Conservation (phyloP, 83 land plant species). For the Diphasiastrum complanatum region DNA sequence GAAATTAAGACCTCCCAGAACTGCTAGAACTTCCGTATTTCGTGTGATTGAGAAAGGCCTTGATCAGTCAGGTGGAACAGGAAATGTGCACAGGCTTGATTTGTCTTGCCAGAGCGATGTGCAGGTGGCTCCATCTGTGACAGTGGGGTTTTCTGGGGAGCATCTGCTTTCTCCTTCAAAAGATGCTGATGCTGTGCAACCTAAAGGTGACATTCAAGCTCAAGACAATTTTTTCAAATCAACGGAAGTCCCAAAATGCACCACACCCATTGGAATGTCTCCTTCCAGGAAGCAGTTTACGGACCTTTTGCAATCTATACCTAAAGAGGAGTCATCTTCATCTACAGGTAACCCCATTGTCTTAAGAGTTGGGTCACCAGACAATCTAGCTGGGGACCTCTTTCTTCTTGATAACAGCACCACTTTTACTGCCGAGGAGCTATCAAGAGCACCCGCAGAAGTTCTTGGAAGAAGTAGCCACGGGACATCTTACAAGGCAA, state of each 20-base stretch:
- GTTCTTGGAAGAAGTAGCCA: conserved; percentile 91
- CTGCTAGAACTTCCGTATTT: conserved; percentile 16
- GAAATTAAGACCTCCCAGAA: conserved; percentile 26
- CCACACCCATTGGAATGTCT: background rate
- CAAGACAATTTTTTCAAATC: conserved; percentile 12
- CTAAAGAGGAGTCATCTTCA: conserved; percentile 16
- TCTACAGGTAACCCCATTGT: conserved; percentile 48
- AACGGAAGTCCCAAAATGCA: too few relatives aligned
- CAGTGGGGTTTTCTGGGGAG: too few relatives aligned
- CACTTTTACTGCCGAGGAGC: conserved; percentile 68
- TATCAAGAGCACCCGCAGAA: conserved; percentile 93
- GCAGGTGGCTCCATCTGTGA: too few relatives aligned
- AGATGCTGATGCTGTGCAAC: background rate
- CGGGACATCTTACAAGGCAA: conserved; percentile 94
- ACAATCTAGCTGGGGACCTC: conserved; percentile 72
- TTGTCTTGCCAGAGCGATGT: background rate
- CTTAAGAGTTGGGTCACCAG: conserved; percentile 71
- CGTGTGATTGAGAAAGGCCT: background rate
- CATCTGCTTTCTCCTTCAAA: background rate
- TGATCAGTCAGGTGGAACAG: background rate
- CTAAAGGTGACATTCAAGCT: conserved; percentile 1
- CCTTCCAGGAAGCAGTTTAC: background rate
- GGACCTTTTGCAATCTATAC: background rate
- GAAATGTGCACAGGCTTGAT: background rate
- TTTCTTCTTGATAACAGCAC: conserved; percentile 58